Conservation (phyloP, 306 rosid genomes). For the Herpetospermum pedunculosum region DNA sequence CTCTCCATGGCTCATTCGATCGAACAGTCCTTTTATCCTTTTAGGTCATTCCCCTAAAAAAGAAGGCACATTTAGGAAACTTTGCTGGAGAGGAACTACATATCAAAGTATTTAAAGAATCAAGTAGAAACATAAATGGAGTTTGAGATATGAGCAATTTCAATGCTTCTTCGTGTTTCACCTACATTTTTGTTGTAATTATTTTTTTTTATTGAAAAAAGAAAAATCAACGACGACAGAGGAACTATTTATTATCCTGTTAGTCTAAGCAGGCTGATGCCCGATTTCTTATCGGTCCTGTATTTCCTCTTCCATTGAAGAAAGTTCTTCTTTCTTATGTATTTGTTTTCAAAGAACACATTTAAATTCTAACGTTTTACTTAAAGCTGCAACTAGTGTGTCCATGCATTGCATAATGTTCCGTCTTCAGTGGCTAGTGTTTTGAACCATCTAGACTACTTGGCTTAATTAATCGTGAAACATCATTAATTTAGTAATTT, state of each 20-base stretch:
- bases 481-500: neutral
- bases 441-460: neutral
- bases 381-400: neutral
- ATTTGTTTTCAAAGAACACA: neutral
- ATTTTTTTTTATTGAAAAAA: too few species aligned
- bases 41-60: neutral
- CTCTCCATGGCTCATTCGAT: neutral
- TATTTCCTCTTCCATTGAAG: neutral
- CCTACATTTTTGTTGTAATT: neutral
- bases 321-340: neutral
- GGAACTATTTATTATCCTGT: neutral
- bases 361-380: neutral
- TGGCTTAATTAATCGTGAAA: neutral
- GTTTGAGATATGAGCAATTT: neutral
- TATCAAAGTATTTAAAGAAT: neutral
- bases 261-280: neutral
- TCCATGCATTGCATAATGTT: neutral
- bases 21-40: neutral
- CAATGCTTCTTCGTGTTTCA: neutral
- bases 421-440: neutral
- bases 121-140: neutral
- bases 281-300: neutral
- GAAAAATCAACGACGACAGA: neutral
- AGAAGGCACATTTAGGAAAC: neutral
- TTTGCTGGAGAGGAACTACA: neutral